phyloP scores from a whole-genome alignment of 202 grass and related monocot species.

The Zizania palustris region DNA sequence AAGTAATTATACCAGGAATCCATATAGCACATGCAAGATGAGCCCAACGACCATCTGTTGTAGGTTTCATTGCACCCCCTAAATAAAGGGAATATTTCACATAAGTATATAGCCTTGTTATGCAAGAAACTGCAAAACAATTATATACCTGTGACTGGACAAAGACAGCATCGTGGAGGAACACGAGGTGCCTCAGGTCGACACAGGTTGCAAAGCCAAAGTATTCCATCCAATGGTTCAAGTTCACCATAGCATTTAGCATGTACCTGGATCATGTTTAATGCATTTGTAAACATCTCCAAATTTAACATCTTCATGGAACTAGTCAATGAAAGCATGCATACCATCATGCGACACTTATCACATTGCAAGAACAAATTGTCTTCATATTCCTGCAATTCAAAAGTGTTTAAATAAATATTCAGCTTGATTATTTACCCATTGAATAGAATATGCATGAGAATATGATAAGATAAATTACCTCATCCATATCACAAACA shows the following conservation, averaged over 20 bases:
- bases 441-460: slow-evolving; percentile 28
- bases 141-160: slow-evolving; percentile 84
- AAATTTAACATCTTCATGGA: slow-evolving; percentile 34
- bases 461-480: slow-evolving; percentile 43
- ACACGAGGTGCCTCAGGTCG: slow-evolving; percentile 79
- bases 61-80: slow-evolving; percentile 99
- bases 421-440: slow-evolving; percentile 36
- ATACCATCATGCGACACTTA: slow-evolving; percentile 99
- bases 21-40: slow-evolving; percentile 97
- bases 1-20: slow-evolving; percentile 86
- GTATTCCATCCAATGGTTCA: slow-evolving; percentile 78
- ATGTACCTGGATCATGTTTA: slow-evolving; percentile 75
- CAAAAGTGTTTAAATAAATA: slow-evolving; percentile 41
- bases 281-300: slow-evolving; percentile 31
- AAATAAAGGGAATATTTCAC: slow-evolving; percentile 32
- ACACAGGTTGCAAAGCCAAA: slow-evolving; percentile 99
- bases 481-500: slow-evolving; percentile 99
- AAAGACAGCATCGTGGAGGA: slow-evolving; percentile 90
- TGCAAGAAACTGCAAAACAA: slow-evolving; percentile 29
- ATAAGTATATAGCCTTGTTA: slow-evolving; percentile 46
- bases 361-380: slow-evolving; percentile 98
- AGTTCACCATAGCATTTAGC: slow-evolving; percentile 96
- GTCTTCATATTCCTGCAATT: slow-evolving; percentile 90
- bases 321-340: slow-evolving; percentile 33
- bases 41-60: slow-evolving; percentile 96